Conservation (phyloP, 192 early-diverging fungal species). For the Piromyces finnis region DNA sequence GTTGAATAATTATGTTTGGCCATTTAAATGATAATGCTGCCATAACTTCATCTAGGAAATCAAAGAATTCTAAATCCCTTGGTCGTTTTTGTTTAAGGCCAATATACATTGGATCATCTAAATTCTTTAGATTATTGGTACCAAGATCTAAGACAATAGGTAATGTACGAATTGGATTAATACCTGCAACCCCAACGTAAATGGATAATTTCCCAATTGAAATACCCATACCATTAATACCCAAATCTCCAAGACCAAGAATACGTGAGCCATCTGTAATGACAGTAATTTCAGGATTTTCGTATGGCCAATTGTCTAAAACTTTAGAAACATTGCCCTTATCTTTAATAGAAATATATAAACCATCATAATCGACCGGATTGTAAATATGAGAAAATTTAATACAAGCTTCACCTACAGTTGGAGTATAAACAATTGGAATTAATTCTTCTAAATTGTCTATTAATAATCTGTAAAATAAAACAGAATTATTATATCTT, state of each 20-base stretch:
- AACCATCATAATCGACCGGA: no score
- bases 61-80: slow-evolving; percentile 40
- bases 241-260: slow-evolving; percentile 83
- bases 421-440: slow-evolving; percentile 27
- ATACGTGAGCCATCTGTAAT: slow-evolving; percentile 90
- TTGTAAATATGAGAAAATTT: no score
- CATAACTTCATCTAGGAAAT: slow-evolving; percentile 63
- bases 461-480: no score
- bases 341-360: slow-evolving; percentile 65
- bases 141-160: slow-evolving; percentile 87
- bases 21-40: no score
- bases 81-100: slow-evolving; percentile 53
- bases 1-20: slow-evolving; percentile 74
- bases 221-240: slow-evolving; percentile 88
- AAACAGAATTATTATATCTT: no score
- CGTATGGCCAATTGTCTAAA: slow-evolving; percentile 54
- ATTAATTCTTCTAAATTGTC: background rate
- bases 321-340: slow-evolving; percentile 53
- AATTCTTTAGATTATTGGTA: slow-evolving; percentile 62
- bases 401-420: slow-evolving; percentile 19
- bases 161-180: slow-evolving; percentile 66
- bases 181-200: slow-evolving; percentile 65
- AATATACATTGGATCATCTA: slow-evolving; percentile 77
- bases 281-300: slow-evolving; percentile 51
- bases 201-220: slow-evolving; percentile 87